Evolutionary conservation across 441 rosid species (phyloP).

Genomic region (Populus hybrid): DNA sequence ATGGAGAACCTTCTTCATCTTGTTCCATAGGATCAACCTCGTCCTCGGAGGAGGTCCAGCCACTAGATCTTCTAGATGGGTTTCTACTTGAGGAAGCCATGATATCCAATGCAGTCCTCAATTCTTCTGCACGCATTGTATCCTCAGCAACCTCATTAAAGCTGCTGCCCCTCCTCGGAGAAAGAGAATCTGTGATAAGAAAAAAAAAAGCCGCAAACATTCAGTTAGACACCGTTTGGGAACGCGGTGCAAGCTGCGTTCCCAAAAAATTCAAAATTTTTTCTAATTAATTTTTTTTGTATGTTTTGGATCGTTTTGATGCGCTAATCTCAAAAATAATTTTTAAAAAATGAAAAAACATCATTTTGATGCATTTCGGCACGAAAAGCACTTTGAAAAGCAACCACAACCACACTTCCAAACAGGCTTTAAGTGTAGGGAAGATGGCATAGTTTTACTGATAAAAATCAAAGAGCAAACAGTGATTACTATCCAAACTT

Average conservation of each 20-base stretch:
- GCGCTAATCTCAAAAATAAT: too few species aligned
- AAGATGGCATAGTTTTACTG: not conserved
- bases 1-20: conserved; percentile 56
- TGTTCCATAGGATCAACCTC: conserved; percentile 74
- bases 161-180: conserved; percentile 44
- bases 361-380: too few species aligned
- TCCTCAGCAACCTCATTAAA: conserved; percentile 54
- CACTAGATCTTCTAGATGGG: conserved; percentile 31
- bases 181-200: conserved; percentile 41
- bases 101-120: conserved; percentile 50
- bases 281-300: too few species aligned
- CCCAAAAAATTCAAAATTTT: too few species aligned
- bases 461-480: not conserved
- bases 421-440: not conserved
- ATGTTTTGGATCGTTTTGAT: too few species aligned
- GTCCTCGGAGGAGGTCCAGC: conserved; percentile 86
- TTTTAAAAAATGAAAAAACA: too few species aligned
- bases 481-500: not conserved
- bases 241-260: too few species aligned
- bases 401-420: too few species aligned
- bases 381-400: too few species aligned
- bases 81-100: conserved; percentile 66
- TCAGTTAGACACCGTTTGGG: not conserved
- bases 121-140: conserved; percentile 54
- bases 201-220: not conserved